phyloP scores from a whole-genome alignment of 441 rosid genomes.

The Rhodomyrtus psidioides region DNA sequence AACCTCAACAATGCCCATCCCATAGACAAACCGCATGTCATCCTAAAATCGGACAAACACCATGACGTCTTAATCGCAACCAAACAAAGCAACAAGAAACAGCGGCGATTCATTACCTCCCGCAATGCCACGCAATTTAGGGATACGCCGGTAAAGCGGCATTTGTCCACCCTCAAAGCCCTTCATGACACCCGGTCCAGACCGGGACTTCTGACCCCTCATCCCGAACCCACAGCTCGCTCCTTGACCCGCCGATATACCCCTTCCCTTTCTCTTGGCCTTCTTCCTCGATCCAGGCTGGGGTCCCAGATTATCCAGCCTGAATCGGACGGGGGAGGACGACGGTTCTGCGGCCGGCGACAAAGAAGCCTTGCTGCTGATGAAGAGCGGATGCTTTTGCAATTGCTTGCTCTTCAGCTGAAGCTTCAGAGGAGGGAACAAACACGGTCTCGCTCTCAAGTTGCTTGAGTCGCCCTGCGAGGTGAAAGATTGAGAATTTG shows the following conservation, averaged over 20 bases:
- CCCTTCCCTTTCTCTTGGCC: constrained; percentile 90
- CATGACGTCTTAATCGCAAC: not conserved
- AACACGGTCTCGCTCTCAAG: constrained; percentile 26
- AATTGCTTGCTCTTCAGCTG: constrained; percentile 7
- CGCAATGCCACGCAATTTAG: constrained; percentile 82
- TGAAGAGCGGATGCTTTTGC: constrained; percentile 9
- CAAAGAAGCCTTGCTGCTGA: constrained; percentile 24
- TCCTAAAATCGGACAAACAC: not conserved
- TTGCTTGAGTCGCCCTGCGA: constrained; percentile 39
- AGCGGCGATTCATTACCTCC: constrained; percentile 43
- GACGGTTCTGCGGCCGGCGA: constrained; percentile 4
- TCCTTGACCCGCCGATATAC: constrained; percentile 86
- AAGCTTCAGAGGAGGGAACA: constrained; percentile 21
- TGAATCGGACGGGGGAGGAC: constrained; percentile 31
- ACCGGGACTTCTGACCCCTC: constrained; percentile 94
- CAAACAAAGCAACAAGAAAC: not conserved
- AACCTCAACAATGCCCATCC: not conserved
- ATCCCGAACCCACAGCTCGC: constrained; percentile 93
- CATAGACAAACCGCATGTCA: not conserved
- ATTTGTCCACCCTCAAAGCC: constrained; percentile 98
- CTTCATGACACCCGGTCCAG: constrained; percentile 83
- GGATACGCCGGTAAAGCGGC: constrained; percentile 81
- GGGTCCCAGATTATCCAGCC: constrained; percentile 76
- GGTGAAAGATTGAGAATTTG: not conserved
- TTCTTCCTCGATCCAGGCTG: constrained; percentile 88